Evolutionary conservation across 2,329 filamentous ascomycete genomes (phyloP).

Genomic region (Chalara sp.): DNA sequence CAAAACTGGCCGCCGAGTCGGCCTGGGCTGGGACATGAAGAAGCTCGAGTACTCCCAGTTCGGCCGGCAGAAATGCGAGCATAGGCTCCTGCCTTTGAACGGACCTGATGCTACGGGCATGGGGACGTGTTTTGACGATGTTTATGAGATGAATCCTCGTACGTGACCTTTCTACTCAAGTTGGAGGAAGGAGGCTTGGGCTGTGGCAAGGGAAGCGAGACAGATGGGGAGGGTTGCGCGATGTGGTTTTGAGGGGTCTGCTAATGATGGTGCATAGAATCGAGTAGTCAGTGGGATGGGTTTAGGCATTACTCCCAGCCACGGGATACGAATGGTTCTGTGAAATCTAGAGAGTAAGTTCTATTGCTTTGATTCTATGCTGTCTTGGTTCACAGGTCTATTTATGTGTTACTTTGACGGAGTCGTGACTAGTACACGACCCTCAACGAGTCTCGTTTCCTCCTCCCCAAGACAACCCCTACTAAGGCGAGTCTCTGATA

Average conservation of each 20-base stretch:
- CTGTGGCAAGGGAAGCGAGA: too few species aligned
- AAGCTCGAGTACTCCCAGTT: conserved; percentile 50
- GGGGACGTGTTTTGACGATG: conserved; percentile 41
- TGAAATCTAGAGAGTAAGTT: conserved; percentile 18
- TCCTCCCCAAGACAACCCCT: too few species aligned
- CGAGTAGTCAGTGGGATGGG: conserved; percentile 46
- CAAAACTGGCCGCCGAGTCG: conserved; percentile 41
- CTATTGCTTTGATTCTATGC: too few species aligned
- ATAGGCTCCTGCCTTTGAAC: conserved; percentile 42
- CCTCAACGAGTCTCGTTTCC: too few species aligned
- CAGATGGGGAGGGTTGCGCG: too few species aligned
- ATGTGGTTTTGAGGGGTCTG: background rate
- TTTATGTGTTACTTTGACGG: too few species aligned
- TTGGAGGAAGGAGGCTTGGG: background rate
- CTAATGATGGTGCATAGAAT: conserved; percentile 24
- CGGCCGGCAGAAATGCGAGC: conserved; percentile 41
- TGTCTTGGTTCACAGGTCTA: too few species aligned
- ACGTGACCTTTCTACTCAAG: conserved; percentile 8
- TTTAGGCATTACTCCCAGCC: conserved; percentile 41
- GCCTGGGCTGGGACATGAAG: conserved; percentile 47
- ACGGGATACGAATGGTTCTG: conserved; percentile 18
- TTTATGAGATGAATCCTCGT: conserved; percentile 44
- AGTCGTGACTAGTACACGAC: too few species aligned
- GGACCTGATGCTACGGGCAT: conserved; percentile 18
- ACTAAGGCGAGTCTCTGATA: too few species aligned